phyloP scores from a whole-genome alignment of 768 basidiomycete species.

The Podaxis sp. region DNA sequence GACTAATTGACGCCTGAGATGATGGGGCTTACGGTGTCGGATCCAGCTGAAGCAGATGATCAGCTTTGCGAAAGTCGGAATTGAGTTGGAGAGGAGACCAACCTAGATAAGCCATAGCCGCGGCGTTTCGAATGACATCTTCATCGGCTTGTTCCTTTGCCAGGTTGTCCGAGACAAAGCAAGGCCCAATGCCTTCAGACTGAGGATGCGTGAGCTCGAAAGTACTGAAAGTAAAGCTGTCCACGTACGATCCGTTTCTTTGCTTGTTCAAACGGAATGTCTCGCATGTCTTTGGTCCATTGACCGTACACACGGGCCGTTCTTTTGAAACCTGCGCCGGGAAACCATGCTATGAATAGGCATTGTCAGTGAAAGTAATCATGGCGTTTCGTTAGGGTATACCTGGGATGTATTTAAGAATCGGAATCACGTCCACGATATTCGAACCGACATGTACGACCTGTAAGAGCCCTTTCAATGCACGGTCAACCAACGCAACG shows the following conservation, averaged over 20 bases:
- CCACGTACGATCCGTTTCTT: conserved; percentile 26
- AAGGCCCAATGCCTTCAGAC: conserved; percentile 25
- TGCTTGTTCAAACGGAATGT: conserved; percentile 29
- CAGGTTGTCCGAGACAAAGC: conserved; percentile 28
- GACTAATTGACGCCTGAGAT: conserved; percentile 1
- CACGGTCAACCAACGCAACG: conserved; percentile 27
- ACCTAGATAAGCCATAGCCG: conserved; percentile 43
- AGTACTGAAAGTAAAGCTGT: neutral
- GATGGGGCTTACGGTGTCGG: conserved; percentile 3
- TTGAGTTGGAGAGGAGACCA: conserved; percentile 16
- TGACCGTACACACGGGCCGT: conserved; percentile 27
- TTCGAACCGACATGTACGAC: conserved; percentile 38
- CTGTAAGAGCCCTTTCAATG: conserved; percentile 21
- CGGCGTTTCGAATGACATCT: conserved; percentile 30
- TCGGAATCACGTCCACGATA: conserved; percentile 38
- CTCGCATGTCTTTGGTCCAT: conserved; percentile 20
- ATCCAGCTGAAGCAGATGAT: conserved; percentile 13
- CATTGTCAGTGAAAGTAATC: neutral
- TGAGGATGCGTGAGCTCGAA: neutral
- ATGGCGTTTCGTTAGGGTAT: neutral
- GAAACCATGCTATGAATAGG: conserved; percentile 32
- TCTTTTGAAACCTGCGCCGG: conserved; percentile 34
- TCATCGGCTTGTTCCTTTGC: conserved; percentile 23
- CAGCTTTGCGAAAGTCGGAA: conserved; percentile 6
- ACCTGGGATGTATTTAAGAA: conserved; percentile 31